Evolutionary conservation across 352 stramenopile genomes (phyloP), one percentile per base, ranked within the genome.

Genomic region (Phytophthora sp.): DNA sequence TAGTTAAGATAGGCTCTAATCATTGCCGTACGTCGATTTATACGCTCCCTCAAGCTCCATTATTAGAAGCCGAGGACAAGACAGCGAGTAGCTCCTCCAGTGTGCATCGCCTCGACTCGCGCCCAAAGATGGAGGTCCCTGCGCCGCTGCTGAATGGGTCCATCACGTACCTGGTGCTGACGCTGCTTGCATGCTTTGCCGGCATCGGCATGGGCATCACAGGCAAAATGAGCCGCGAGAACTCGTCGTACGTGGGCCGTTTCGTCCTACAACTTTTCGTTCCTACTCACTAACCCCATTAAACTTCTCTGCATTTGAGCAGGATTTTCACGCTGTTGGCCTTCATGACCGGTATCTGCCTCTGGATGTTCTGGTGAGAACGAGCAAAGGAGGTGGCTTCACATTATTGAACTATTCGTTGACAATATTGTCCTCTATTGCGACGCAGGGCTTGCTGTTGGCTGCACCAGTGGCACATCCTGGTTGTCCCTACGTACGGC

Each of bases 391-490:
- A 35, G 21, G 7, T 53, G n/a, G n/a, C 15, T 16, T 57, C 50
- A 33, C n/a, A n/a, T n/a, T 18, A 39, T 57, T 1, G 16, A 41
- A 26, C 8, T 60, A 16, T 7, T 47, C 8, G n/a, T 21, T 56
- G 4, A 50, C 51, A 44, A 20, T 42, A 31, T 54, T 56, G 81
- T 53, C 53, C 13, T 64, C 61, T 71, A 41, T 63, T 27, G 44
- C 31, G 9, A 36, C 55, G 38, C 36, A 94, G 85, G 85, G 88
- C 86, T n/a, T 96, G 88, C 66, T 93, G 84, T 82, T 96, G 88
- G 88, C 59, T 96, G 59, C 88, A 96, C 73, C 88, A 96, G 78
- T 96, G 88, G 88, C 88, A 96, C 79, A 89, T 94, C 53, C 73
- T 96, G 44, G 77, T 96, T 38, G 86, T 93, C 27, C 88, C 88